phyloP scores from a whole-genome alignment of 805 yeast genomes.

The Ogataea haglerorum region DNA sequence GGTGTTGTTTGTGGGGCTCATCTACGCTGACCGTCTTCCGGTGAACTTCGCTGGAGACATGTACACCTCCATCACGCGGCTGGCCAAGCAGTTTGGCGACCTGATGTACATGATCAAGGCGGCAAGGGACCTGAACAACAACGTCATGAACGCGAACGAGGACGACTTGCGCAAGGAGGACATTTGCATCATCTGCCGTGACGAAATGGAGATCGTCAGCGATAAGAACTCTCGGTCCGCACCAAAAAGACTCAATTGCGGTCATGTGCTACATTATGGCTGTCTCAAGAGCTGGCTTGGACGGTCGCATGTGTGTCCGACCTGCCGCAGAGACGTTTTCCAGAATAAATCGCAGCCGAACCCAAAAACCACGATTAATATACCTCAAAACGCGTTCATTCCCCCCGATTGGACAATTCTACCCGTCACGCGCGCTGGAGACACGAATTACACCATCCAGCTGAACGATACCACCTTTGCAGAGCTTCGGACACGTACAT shows the following conservation, averaged over 20 bases:
- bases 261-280: slow-evolving; percentile 84
- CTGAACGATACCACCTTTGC: slow-evolving; percentile 16
- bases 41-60: slow-evolving; percentile 31
- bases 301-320: slow-evolving; percentile 89
- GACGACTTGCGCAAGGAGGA: slow-evolving; percentile 61
- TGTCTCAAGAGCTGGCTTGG: slow-evolving; percentile 93
- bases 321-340: slow-evolving; percentile 75
- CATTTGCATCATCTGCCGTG: slow-evolving; percentile 87
- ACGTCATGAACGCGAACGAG: slow-evolving; percentile 58
- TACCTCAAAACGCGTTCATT: slow-evolving; percentile 23
- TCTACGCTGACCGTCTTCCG: slow-evolving; percentile 34
- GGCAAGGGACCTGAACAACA: slow-evolving; percentile 59
- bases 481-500: slow-evolving; percentile 6
- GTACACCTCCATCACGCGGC: slow-evolving; percentile 26
- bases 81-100: slow-evolving; percentile 34
- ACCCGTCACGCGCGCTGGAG: slow-evolving; percentile 16
- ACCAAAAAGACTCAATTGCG: slow-evolving; percentile 80
- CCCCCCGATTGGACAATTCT: slow-evolving; percentile 33
- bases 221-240: slow-evolving; percentile 38
- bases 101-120: slow-evolving; percentile 41
- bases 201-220: slow-evolving; percentile 54
- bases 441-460: slow-evolving; percentile 14
- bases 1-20: slow-evolving; percentile 45
- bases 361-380: background rate
- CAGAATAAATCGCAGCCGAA: slow-evolving; percentile 18